Evolutionary conservation across 768 basidiomycete genomes (phyloP).

Genomic region (Filobasidium wieringae): DNA sequence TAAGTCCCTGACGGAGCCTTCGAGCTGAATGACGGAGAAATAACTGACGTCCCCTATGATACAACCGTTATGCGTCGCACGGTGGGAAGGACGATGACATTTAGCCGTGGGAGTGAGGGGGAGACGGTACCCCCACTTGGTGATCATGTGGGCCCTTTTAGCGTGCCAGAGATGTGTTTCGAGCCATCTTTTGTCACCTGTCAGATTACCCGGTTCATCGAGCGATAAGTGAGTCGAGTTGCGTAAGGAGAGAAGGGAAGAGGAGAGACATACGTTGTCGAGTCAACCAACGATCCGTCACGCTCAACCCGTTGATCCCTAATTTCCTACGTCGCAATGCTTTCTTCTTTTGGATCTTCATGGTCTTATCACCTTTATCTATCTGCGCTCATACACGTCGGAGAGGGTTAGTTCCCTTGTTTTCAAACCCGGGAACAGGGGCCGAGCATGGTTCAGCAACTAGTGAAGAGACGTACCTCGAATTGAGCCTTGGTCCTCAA

Average conservation of each 20-base stretch:
- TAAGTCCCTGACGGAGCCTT: constrained; percentile 52
- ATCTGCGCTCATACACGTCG: constrained; percentile 41
- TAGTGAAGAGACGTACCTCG: constrained; percentile 66
- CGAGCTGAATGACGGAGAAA: constrained; percentile 60
- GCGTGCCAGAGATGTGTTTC: constrained; percentile 97
- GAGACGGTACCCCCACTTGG: constrained; percentile 85
- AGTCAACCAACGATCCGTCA: constrained; percentile 53
- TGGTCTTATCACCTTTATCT: constrained; percentile 43
- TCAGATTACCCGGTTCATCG: neutral
- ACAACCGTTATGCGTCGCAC: constrained; percentile 70
- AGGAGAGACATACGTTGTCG: constrained; percentile 54
- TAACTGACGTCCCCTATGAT: constrained; percentile 89
- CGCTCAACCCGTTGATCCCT: constrained; percentile 42
- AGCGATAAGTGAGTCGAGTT: no score
- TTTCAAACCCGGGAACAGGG: no score
- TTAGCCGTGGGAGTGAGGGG: constrained; percentile 83
- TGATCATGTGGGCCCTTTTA: constrained; percentile 89
- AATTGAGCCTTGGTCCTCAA: constrained; percentile 67
- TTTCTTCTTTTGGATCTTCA: constrained; percentile 41
- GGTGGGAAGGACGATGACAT: constrained; percentile 77
- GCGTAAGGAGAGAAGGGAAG: neutral
- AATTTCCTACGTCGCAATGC: constrained; percentile 49
- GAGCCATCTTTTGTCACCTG: constrained; percentile 81
- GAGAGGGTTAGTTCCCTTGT: no score
- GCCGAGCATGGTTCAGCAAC: no score